Evolutionary conservation across 345 rosid species (phyloP), one percentile per base, ranked within the genome.

Genomic region (Balakata baccata): DNA sequence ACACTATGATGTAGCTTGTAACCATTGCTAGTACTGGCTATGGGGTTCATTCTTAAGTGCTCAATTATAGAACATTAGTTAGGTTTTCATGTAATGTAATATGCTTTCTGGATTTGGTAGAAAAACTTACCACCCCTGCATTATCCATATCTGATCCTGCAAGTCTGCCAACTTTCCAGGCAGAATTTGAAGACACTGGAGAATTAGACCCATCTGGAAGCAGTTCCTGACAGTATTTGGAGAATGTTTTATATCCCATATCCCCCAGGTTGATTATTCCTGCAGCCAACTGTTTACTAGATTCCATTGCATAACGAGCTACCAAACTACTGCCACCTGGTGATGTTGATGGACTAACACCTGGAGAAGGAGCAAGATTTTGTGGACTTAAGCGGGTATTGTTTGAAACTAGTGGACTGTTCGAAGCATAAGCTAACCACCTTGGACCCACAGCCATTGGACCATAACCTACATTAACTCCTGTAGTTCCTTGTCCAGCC

Each of bases 251-350:
- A 84, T 87, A 92, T 75, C 98, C 89, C 86, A 82, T 87, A 78
- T 92, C 98, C 75, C 98, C 90, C 78, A 94, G 80, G 81, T 87
- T 94, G 68, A 94, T 86, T 77, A 94, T 76, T 43, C 98, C 97
- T 58, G 90, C 64, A 11, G 98, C 98, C 46, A 94, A 68, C 68
- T 94, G 95, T 88, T 92, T 94, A 64, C 95, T 87, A 69, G 98
- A 92, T 78, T 94, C 98, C 97, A 94, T 86, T 23, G 98, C 98
- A 81, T 92, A 94, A 45, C 94, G 89, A 51, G 97, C 98, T 84
- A 94, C 84, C 74, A 90, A 81, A 77, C 79, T 92, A 34, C 95
- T 89, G 38, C 80, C 81, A 74, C 97, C 84, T 1, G 98, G 98
- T 5, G 98, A 94, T 18, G 98, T 90, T 63, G 98, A 94, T 71